These are phyloP conservation scores for Dryas octopetala DNA, from an alignment of 306 rosid species.

Conservation along the genomic window DNA sequence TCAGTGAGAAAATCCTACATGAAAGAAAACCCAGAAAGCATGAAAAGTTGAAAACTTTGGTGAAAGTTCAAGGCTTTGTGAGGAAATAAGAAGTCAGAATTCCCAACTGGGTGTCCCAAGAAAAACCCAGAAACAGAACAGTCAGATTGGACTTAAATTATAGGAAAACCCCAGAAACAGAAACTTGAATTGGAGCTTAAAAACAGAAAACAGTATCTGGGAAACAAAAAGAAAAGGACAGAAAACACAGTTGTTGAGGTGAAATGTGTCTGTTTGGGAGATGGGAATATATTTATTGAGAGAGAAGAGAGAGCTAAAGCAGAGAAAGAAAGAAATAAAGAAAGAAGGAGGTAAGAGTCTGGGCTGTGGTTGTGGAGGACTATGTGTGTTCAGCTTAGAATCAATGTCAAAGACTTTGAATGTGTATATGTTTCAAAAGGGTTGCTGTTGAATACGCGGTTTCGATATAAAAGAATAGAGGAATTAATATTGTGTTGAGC, in stretches of 20 bases:
- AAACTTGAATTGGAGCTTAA: background rate
- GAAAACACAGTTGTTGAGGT: background rate
- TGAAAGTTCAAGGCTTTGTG: slow-evolving; percentile 11
- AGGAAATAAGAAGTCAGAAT: background rate
- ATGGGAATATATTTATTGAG: slow-evolving; percentile 20
- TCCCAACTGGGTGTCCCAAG: background rate
- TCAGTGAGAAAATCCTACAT: slow-evolving; percentile 42
- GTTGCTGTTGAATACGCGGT: slow-evolving; percentile 62
- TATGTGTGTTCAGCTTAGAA: slow-evolving; percentile 29
- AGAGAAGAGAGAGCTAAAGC: slow-evolving; percentile 12
- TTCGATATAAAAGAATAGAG: slow-evolving; percentile 23
- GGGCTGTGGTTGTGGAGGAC: background rate
- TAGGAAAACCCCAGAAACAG: slow-evolving; percentile 19
- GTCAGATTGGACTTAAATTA: background rate
- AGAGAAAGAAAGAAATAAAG: background rate
- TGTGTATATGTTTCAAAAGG: slow-evolving; percentile 15
- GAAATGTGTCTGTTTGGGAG: slow-evolving; percentile 24
- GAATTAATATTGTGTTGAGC: background rate
- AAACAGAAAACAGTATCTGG: background rate
- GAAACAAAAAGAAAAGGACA: background rate
- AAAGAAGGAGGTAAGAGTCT: background rate
- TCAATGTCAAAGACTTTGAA: slow-evolving; percentile 38
- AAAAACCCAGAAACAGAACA: slow-evolving; percentile 22
- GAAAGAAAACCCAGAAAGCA: slow-evolving; percentile 28
- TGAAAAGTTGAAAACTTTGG: background rate